phyloP scores from a whole-genome alignment of 2,329 filamentous ascomycete species.

The Clonostachys solani region DNA sequence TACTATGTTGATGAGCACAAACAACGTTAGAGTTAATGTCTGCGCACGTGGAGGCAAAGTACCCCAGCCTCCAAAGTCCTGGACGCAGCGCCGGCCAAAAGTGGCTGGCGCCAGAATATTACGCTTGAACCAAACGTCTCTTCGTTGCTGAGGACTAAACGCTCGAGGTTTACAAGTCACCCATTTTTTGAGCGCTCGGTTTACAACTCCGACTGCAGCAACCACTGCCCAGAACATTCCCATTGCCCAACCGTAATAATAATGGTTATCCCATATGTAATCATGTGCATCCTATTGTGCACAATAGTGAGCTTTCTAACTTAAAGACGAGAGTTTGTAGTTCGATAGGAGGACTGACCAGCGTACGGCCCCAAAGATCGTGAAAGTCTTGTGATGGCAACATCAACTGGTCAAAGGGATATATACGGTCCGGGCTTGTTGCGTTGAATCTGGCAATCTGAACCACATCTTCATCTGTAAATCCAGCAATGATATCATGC shows the following conservation, averaged over 20 bases:
- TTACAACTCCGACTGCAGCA: constrained; percentile 20
- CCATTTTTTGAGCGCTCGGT: no score
- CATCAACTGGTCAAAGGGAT: constrained; percentile 18
- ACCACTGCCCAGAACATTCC: constrained; percentile 33
- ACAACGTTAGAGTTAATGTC: constrained; percentile 28
- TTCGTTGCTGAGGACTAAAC: constrained; percentile 2
- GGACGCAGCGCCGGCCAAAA: constrained; percentile 34
- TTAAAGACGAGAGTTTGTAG: no score
- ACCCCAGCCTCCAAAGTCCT: constrained; percentile 34
- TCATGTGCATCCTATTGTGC: constrained; percentile 17
- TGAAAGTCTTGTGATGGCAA: constrained; percentile 27
- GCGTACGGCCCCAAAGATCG: constrained; percentile 27
- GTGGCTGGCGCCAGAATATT: constrained; percentile 31
- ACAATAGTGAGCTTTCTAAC: not conserved
- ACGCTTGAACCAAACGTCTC: constrained; percentile 23
- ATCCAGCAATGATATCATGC: constrained; percentile 20
- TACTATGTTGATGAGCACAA: constrained; percentile 29
- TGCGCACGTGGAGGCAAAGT: constrained; percentile 37
- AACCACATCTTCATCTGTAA: constrained; percentile 23
- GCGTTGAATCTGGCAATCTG: constrained; percentile 17
- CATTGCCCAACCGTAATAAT: constrained; percentile 26
- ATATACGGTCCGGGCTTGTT: constrained; percentile 11
- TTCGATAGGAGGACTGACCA: constrained; percentile 15
- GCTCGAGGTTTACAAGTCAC: no score
- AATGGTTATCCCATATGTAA: constrained; percentile 25